Conservation (phyloP, 176 grass and related monocot species). For the Avena atlantica region DNA sequence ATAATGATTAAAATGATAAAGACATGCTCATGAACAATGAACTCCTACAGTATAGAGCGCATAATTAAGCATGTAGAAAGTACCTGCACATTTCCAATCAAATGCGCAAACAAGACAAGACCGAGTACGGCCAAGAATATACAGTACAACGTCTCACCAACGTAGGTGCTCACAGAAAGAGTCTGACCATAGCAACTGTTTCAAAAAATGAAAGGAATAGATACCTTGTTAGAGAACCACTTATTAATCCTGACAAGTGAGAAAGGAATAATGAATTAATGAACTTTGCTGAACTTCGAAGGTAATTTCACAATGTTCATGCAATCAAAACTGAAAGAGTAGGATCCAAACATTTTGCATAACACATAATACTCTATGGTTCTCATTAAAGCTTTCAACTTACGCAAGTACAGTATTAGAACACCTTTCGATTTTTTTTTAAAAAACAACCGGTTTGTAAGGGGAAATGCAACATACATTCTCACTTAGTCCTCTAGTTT, state of each 20-base stretch:
- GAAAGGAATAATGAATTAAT: slow-evolving; percentile 14
- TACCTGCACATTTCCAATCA: slow-evolving; percentile 99
- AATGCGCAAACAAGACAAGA: slow-evolving; percentile 92
- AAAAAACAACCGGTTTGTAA: slow-evolving; percentile 14
- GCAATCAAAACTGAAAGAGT: slow-evolving; percentile 8
- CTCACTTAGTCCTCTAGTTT: not conserved
- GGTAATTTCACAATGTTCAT: slow-evolving; percentile 2
- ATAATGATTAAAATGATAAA: slow-evolving; percentile 9
- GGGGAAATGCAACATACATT: not conserved
- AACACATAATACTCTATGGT: not conserved
- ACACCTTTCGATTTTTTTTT: too few species aligned
- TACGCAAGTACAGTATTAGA: not conserved
- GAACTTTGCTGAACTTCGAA: slow-evolving; percentile 14
- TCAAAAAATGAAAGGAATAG: slow-evolving; percentile 25
- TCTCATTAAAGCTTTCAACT: slow-evolving; percentile 10
- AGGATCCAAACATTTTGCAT: not conserved
- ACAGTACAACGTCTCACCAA: slow-evolving; percentile 90
- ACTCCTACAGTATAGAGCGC: not conserved
- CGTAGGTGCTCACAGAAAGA: slow-evolving; percentile 83
- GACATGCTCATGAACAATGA: not conserved
- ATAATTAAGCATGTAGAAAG: slow-evolving; percentile 28
- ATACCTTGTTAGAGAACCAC: slow-evolving; percentile 25
- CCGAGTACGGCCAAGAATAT: slow-evolving; percentile 93
- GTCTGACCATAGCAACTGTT: slow-evolving; percentile 96
- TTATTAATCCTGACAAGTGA: slow-evolving; percentile 3